These are phyloP conservation scores for Didymella glomerata DNA, from an alignment of 2,329 filamentous ascomycete species.

Conservation along the genomic window DNA sequence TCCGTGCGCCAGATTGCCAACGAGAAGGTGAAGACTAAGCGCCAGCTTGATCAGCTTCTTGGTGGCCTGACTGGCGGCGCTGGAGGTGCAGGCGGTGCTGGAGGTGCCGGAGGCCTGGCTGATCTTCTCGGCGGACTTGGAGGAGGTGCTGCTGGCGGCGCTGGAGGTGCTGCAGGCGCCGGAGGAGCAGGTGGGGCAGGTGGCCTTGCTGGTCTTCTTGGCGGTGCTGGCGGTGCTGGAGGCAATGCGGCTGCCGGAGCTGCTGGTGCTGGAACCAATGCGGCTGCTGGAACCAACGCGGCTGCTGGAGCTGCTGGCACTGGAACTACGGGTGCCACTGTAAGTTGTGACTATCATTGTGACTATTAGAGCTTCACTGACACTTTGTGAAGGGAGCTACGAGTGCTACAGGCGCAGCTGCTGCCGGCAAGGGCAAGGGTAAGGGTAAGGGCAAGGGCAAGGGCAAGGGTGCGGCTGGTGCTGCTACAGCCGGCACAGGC, in stretches of 20 bases:
- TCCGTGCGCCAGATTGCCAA: conserved; percentile 31
- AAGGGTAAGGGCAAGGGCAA: background rate
- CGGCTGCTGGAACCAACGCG: background rate
- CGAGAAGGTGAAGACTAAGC: conserved; percentile 37
- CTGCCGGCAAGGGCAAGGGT: background rate
- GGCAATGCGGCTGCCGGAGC: background rate
- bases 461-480: conserved; percentile 4
- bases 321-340: conserved; percentile 2
- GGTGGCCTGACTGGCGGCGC: conserved; percentile 25
- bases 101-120: conserved; percentile 19
- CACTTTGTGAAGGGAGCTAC: conserved; percentile 2
- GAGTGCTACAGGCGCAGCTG: background rate
- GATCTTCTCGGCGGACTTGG: conserved; percentile 23
- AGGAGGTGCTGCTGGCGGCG: conserved; percentile 11
- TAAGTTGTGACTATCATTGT: background rate
- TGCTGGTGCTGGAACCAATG: conserved; percentile 11
- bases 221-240: background rate
- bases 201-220: background rate
- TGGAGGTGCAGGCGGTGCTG: conserved; percentile 21
- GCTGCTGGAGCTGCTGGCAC: conserved; percentile 4
- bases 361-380: background rate
- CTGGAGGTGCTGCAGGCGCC: conserved; percentile 7
- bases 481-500: conserved; percentile 4
- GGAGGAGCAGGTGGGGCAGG: conserved; percentile 6
- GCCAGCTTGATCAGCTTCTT: conserved; percentile 40